Percentiles rank a stretch among this genome's conserved stretches.
phyloP scores from a whole-genome alignment of 176 grass and related monocot genomes.

The Lolium perenne region DNA sequence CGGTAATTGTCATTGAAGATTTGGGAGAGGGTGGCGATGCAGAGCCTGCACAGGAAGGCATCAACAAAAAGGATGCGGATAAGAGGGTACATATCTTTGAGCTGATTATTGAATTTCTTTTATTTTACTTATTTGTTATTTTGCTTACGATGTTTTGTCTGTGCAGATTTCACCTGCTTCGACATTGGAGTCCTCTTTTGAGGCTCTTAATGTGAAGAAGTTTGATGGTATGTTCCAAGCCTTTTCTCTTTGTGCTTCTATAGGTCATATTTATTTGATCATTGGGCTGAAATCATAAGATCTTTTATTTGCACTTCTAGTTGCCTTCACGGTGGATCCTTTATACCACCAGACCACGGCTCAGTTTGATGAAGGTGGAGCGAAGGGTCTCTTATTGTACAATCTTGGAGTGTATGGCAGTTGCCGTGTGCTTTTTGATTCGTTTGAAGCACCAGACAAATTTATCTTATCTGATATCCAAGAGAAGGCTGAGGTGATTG shows the following conservation, averaged over 20 bases:
- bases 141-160: slow-evolving; percentile 30
- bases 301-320: slow-evolving; percentile 59
- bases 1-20: slow-evolving; percentile 42
- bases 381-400: slow-evolving; percentile 89
- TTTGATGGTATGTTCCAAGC: slow-evolving; percentile 74
- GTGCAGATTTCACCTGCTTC: slow-evolving; percentile 79
- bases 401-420: slow-evolving; percentile 91
- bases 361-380: slow-evolving; percentile 98
- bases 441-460: slow-evolving; percentile 82
- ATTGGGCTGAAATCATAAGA: slow-evolving; percentile 25
- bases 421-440: slow-evolving; percentile 92
- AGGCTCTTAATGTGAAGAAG: slow-evolving; percentile 94
- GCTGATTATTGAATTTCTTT: slow-evolving; percentile 33
- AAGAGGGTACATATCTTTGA: slow-evolving; percentile 62
- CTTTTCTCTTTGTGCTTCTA: slow-evolving; percentile 37
- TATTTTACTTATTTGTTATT: slow-evolving; percentile 39
- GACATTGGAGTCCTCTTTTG: slow-evolving; percentile 90
- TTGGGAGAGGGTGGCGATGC: slow-evolving; percentile 41
- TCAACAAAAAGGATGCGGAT: slow-evolving; percentile 76
- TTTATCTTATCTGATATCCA: slow-evolving; percentile 57
- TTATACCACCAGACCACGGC: slow-evolving; percentile 97
- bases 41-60: slow-evolving; percentile 47
- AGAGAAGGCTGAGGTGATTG: slow-evolving; percentile 59
- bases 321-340: slow-evolving; percentile 90
- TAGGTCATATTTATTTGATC: slow-evolving; percentile 37